A percentile compares a stretch with the other conserved stretches of the same genome.
Evolutionary conservation across 306 rosid species (phyloP).

Genomic region (Phaseolus lunatus): DNA sequence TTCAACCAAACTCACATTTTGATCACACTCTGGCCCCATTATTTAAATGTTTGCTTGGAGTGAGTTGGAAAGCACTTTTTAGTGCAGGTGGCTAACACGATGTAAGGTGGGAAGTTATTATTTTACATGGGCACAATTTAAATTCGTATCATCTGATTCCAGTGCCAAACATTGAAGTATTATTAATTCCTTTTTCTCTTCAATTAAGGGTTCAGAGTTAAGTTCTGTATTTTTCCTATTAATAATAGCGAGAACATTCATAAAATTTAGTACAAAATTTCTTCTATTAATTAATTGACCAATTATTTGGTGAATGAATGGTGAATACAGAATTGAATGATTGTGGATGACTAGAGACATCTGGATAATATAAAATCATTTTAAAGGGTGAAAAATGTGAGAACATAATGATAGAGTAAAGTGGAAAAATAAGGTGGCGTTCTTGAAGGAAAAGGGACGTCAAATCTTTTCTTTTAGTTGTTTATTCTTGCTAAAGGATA

Average conservation of each 20-base stretch:
- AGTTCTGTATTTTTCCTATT: neutral
- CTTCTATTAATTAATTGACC: neutral
- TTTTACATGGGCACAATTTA: conserved; percentile 43
- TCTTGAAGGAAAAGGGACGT: conserved; percentile 52
- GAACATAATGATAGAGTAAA: conserved; percentile 54
- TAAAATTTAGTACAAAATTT: neutral
- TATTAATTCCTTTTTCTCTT: neutral
- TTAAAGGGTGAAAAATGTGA: conserved; percentile 29
- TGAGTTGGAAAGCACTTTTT: conserved; percentile 49
- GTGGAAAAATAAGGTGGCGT: conserved; percentile 53
- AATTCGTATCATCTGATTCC: conserved; percentile 25
- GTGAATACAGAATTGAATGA: conserved; percentile 9
- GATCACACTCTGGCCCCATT: neutral
- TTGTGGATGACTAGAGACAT: conserved; percentile 13
- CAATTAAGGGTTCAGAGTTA: neutral
- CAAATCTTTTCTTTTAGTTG: conserved; percentile 42
- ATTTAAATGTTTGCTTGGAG: conserved; percentile 32
- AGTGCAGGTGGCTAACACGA: conserved; percentile 38
- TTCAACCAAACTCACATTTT: conserved; percentile 34
- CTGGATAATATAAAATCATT: conserved; percentile 12
- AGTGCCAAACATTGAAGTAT: conserved; percentile 4
- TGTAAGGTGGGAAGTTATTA: conserved; percentile 51
- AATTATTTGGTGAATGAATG: conserved; percentile 35
- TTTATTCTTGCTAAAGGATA: conserved; percentile 33
- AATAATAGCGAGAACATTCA: conserved; percentile 20